These are phyloP conservation scores for Rutstroemia sydowiana DNA, from an alignment of 2,329 filamentous ascomycete species.

Conservation along the genomic window DNA sequence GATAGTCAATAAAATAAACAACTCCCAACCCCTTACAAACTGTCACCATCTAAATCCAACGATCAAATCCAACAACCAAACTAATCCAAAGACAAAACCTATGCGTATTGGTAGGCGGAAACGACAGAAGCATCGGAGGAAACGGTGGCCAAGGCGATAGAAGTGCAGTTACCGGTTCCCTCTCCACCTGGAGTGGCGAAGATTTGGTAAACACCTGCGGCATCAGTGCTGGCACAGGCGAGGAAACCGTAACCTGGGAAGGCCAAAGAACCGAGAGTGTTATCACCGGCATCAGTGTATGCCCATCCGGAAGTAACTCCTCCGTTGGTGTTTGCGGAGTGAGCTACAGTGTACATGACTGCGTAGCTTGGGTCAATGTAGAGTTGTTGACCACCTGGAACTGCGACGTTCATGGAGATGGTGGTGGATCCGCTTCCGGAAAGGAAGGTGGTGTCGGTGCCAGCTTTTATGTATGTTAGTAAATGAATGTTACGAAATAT, in stretches of 20 bases:
- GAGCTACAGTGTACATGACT: neutral
- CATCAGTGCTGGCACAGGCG: neutral
- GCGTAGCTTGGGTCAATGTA: neutral
- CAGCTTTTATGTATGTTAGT: neutral
- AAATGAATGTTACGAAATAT: neutral
- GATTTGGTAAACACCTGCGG: neutral
- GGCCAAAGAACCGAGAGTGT: neutral
- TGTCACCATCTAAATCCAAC: neutral
- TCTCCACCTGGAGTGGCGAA: neutral
- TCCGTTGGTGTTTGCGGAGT: neutral
- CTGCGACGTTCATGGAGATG: neutral
- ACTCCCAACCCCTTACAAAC: neutral
- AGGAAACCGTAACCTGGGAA: slow-evolving; percentile 1
- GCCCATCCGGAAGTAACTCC: neutral
- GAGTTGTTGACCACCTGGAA: slow-evolving; percentile 9
- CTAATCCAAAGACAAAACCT: too few species aligned
- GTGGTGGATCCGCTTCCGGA: too few species aligned
- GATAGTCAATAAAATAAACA: too few species aligned
- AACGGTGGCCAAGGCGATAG: neutral
- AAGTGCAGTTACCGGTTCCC: neutral
- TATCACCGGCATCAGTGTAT: neutral
- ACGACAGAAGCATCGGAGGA: neutral
- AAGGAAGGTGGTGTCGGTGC: neutral
- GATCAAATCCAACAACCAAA: neutral
- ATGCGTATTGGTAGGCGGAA: neutral